Base-by-base conservation (phyloP, 2,329 filamentous ascomycete species). In the Lecanicillium sp. region DNA sequence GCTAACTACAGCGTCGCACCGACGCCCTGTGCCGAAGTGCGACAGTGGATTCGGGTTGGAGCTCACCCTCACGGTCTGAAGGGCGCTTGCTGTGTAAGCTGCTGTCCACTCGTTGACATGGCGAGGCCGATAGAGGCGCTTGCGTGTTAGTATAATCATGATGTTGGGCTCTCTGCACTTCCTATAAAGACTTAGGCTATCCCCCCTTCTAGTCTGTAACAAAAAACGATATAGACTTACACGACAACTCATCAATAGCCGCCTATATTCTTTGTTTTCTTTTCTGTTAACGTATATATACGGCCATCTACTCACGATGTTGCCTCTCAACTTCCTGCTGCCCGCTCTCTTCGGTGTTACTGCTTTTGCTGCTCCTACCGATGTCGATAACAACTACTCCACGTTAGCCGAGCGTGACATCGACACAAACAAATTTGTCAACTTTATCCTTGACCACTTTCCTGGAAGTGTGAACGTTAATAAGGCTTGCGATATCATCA, bases 401-500 rank as follows among this genome's bases (percentile, higher is more conserved):
- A 30, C 36, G 2, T 17, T 48, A 23, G 38, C 38, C 6, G 11
- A 29, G 45, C 45, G 45, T 5, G 45, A 21, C 38, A 15, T 46
- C 14, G 19, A 50, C n/a, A 32, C n/a, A 2, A 50, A 50, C 43
- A 30, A 37, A 11, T 32, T 50, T 14, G 12, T 50, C 26, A 11
- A 37, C 7, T 11, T 14, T 10, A 46, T 50, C 7, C 29, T 50
- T 15, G 24, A 51, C 5, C n/a, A 52, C 19, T 54, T 57, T 24
- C 55, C 55, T 2, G 48, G 52, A 9, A 33, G 48, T 11, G 24
- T 54, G 9, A 23, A 48, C 12, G 32, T 58, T 11, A 26, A 42
- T 4, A 52, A 51, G 17, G 48, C 49, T 6, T 60, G 58, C 32
- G 43, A 24, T 2, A 11, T 48, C 2, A 52, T 59, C 15, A 29